Evolutionary conservation across 306 rosid species (phyloP), one percentile per base, ranked within the genome.

Genomic region (Lablab purpureus): DNA sequence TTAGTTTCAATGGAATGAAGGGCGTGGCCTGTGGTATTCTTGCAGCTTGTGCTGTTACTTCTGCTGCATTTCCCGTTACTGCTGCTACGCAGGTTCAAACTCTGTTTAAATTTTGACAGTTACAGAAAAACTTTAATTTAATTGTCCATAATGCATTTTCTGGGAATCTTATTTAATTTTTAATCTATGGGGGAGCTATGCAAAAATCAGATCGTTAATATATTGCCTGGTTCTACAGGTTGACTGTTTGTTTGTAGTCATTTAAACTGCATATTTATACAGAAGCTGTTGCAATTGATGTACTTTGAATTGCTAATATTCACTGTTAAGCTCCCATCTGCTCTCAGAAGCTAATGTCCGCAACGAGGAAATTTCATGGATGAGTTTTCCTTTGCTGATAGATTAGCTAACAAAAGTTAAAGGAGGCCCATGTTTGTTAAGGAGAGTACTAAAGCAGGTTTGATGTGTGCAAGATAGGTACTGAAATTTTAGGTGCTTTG

Each of bases 11-110:
- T 14, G 86, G 75, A 74, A 46, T 92, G 52, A 89, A 86, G 75
- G 85, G 80, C 40, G 90, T 85, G 76, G 91, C 98, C 45, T 95
- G 91, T 83, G 94, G 99, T 23, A 17, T 92, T 86, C 92, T 95
- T 40, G 98, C 97, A 64, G 97, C 84, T 85, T 92, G 90, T 74
- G 71, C 94, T 52, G 76, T 92, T 60, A 52, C 88, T 74, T 78
- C 86, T 74, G 78, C 93, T 85, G 86, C 92, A 82, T 84, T 91
- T 15, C 97, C 98, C 13, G 95, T 91, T n/a, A 79, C 82, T 79
- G 99, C 97, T 72, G 98, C 94, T 59, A 78, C 30, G 74, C 97
- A 89, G 99, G 99, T 92, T 83, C 72, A 34, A 27, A 4, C 18
- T 11, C 2, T 22, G 19, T 4, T 51, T 70, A 13, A 69, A 64